Evolutionary conservation across 2,329 filamentous ascomycete genomes (phyloP), one percentile per base, ranked within the genome.

Genomic region (Monilinia vaccinii-corymbosi): DNA sequence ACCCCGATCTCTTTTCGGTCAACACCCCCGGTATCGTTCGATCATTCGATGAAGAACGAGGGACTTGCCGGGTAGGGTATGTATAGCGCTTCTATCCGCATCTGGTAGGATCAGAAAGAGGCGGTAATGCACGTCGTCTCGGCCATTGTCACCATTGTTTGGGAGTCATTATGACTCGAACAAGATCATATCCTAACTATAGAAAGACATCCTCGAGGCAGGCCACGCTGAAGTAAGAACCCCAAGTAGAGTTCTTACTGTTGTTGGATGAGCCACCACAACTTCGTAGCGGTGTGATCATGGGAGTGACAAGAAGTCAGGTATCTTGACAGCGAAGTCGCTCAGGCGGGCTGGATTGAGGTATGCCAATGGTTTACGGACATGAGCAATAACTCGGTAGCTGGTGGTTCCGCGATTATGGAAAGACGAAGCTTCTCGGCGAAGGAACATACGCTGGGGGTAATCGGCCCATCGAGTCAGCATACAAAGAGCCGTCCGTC

Each of bases 221-320:
- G n/a, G 9, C 38, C 21, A 44, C 18, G 13, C 38, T 44, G 38
- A 4, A 53, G 18, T 44, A n/a, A 53, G 51, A 44, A 44, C n/a
- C 32, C 51, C 44, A 44, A 44, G 25, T 53, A 53, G 51, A 53
- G 51, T 44, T 53, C 36, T 53, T 42, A 53, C 38, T 21, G n/a
- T 53, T 31, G 23, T 53, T 53, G 18, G 25, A 53, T 44, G 51
- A 53, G 51, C 51, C 51, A 44, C 51, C 51, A 53, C 51, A n/a
- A 53, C 25, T 53, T 31, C n/a, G 25, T 44, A 34, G 38, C 44
- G 16, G 38, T 53, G 51, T 23, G 23, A 32, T 32, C 51, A 25
- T 53, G 23, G 23, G 25, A 25, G 8, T 44, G 25, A 16, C 38
- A 44, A 4, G 11, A 21, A 18, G 23, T 44, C 51, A 16, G 23